Conservation (phyloP, 83 land plant genomes). For the Picea abies region DNA sequence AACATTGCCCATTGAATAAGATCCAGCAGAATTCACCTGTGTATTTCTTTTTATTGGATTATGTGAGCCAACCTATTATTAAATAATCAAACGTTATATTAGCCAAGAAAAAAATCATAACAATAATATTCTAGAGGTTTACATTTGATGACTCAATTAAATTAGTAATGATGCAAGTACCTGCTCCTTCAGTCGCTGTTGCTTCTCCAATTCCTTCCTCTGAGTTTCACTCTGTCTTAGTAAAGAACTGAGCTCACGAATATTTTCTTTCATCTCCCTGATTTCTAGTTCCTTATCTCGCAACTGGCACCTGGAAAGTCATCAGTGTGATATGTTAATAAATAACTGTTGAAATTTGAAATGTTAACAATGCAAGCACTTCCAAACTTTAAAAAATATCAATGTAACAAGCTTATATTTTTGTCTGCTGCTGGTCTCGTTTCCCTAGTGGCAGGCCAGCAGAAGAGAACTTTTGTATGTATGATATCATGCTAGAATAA, state of each 20-base stretch:
- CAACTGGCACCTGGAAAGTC: slow-evolving; percentile 59
- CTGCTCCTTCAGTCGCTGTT: slow-evolving; percentile 31
- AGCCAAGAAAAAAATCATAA: neutral
- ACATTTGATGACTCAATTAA: neutral
- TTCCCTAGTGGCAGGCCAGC: neutral
- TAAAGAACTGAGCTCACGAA: slow-evolving; percentile 53
- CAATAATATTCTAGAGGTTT: neutral
- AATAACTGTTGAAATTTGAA: no score
- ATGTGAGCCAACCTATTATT: slow-evolving; percentile 21
- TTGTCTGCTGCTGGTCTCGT: neutral
- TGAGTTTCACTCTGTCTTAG: slow-evolving; percentile 63
- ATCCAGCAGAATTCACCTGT: slow-evolving; percentile 17
- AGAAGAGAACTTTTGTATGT: neutral
- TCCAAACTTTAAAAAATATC: neutral
- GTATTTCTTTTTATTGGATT: slow-evolving; percentile 8
- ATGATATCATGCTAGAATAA: neutral
- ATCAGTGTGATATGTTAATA: neutral
- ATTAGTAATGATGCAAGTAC: slow-evolving; percentile 17
- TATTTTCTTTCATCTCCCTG: slow-evolving; percentile 69
- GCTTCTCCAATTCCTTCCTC: slow-evolving; percentile 46
- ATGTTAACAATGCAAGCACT: neutral
- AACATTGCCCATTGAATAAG: neutral
- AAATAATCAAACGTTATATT: slow-evolving; percentile 7
- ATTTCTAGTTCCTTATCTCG: slow-evolving; percentile 67
- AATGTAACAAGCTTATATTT: neutral